These are phyloP conservation scores for Ascochyta koolunga DNA, from an alignment of 2,329 filamentous ascomycete species.

Conservation along the genomic window DNA sequence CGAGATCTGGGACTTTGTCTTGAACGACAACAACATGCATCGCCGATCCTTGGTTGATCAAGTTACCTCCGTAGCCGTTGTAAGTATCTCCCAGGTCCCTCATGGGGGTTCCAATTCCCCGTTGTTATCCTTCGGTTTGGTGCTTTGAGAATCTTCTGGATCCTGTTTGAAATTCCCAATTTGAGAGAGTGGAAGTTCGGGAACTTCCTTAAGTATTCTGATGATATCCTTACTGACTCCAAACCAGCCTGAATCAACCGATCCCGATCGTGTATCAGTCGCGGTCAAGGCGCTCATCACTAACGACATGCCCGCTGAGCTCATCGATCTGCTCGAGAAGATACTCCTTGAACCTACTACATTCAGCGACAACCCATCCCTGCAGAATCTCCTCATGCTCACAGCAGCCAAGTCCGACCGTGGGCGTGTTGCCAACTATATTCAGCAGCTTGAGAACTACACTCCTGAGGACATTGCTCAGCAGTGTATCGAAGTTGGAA, in stretches of 20 bases:
- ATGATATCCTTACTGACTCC: background rate
- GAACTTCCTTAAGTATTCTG: background rate
- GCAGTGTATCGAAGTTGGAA: constrained; percentile 91
- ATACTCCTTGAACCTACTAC: constrained; percentile 99
- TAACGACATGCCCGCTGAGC: constrained; percentile 87
- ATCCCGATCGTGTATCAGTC: constrained; percentile 92
- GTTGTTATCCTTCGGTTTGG: background rate
- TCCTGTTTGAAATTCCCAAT: background rate
- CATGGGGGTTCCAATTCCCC: background rate
- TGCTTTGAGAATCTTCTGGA: background rate
- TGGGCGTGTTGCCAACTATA: constrained; percentile 92
- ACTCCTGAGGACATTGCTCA: constrained; percentile 90
- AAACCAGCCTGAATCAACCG: constrained; percentile 62
- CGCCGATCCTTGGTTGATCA: constrained; percentile 93
- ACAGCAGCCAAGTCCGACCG: constrained; percentile 98
- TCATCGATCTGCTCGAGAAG: constrained; percentile 98
- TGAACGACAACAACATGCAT: constrained; percentile 95
- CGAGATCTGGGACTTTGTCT: constrained; percentile 93
- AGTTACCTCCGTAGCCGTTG: constrained; percentile 90
- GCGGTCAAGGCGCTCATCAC: constrained; percentile 93
- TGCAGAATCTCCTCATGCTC: constrained; percentile 95
- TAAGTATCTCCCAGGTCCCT: constrained; percentile 2
- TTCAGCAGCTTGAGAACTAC: constrained; percentile 87
- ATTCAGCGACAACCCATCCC: constrained; percentile 95
- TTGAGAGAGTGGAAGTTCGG: background rate